Evolutionary conservation across 495 filamentous ascomycete species (phyloP).

Genomic region (Talaromyces wortmannii): DNA sequence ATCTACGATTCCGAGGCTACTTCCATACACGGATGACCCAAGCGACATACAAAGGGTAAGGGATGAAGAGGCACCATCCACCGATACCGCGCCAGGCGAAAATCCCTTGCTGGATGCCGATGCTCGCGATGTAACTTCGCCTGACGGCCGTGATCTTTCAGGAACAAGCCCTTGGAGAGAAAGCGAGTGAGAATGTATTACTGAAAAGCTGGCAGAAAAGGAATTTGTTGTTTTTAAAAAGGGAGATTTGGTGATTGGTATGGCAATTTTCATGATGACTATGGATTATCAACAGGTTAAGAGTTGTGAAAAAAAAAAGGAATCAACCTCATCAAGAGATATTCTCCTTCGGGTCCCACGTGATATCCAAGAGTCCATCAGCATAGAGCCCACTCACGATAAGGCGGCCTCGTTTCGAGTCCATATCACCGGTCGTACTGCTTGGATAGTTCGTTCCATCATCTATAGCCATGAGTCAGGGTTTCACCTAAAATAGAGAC

Average conservation of each 20-base stretch:
- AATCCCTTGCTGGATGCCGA: conserved; percentile 2
- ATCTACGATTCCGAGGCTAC: conserved; percentile 1
- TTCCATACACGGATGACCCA: conserved; percentile 1
- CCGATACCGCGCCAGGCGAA: background rate
- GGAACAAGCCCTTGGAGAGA: conserved; percentile 2
- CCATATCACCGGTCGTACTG: conserved; percentile 1
- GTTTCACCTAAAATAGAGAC: background rate
- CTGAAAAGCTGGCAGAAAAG: background rate
- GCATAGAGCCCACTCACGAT: conserved; percentile 4
- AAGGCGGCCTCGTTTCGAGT: conserved; percentile 5
- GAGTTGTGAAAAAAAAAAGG: background rate
- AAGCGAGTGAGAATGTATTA: background rate
- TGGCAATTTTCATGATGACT: background rate
- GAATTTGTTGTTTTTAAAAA: background rate
- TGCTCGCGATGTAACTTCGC: conserved; percentile 1
- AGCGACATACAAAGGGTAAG: background rate
- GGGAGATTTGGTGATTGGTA: background rate
- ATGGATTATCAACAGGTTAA: background rate
- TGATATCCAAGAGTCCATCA: conserved; percentile 4
- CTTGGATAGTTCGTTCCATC: conserved; percentile 4
- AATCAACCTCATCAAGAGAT: background rate
- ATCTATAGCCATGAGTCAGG: background rate
- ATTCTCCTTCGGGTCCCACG: conserved; percentile 2
- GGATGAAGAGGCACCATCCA: background rate
- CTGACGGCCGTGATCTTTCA: background rate